Conservation (phyloP, 1,139 yeast genomes). For the Yamadazyma aaseri region DNA sequence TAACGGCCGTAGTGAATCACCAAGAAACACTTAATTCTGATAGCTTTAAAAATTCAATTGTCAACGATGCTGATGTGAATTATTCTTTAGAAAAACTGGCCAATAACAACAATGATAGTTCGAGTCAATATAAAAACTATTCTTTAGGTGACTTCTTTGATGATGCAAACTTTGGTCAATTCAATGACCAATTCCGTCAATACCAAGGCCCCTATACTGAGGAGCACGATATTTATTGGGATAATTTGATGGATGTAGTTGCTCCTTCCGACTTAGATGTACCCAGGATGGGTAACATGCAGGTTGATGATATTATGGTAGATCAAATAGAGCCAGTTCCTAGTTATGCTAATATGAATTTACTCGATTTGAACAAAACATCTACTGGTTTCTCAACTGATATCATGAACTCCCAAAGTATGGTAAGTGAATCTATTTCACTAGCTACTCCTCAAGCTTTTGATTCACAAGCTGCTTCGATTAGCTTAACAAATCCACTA, state of each 20-base stretch:
- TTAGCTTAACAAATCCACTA: background rate
- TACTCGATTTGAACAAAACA: background rate
- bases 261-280: too few relatives aligned
- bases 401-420: background rate
- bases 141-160: constrained; percentile 7
- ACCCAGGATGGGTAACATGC: too few relatives aligned
- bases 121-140: constrained; percentile 3
- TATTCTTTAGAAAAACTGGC: too few relatives aligned
- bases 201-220: constrained; percentile 2
- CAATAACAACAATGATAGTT: too few relatives aligned
- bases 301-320: background rate
- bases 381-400: background rate
- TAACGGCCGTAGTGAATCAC: too few relatives aligned
- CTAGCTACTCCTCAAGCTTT: background rate
- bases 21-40: too few relatives aligned
- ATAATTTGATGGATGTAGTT: background rate
- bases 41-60: too few relatives aligned
- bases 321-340: background rate
- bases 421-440: background rate
- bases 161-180: constrained; percentile 7
- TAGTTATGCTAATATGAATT: too few relatives aligned
- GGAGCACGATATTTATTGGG: constrained; percentile 1
- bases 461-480: constrained; percentile 1
- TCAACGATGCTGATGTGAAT: too few relatives aligned
- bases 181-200: constrained; percentile 4